phyloP scores from a whole-genome alignment of 768 basidiomycete genomes.

The Agaricus subrufescens region DNA sequence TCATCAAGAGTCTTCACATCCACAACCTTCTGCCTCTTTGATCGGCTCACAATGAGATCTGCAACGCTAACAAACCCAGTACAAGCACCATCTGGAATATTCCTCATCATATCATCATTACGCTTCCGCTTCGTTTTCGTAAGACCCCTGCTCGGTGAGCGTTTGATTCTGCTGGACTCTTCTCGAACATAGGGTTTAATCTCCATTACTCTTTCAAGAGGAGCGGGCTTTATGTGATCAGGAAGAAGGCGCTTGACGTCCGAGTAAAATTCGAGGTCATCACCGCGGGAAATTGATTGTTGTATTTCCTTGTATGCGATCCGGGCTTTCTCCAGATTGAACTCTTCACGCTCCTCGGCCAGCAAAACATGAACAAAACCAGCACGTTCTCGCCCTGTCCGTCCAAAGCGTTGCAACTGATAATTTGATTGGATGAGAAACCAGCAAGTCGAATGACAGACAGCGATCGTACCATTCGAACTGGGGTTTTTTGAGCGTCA shows the following conservation, averaged over 20 bases:
- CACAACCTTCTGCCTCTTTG: conserved; percentile 41
- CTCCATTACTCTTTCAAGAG: conserved; percentile 78
- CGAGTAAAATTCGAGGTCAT: conserved; percentile 86
- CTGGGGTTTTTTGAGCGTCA: conserved; percentile 93
- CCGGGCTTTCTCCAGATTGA: conserved; percentile 86
- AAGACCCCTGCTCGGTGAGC: conserved; percentile 9
- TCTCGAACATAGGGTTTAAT: conserved; percentile 69
- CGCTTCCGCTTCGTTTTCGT: conserved; percentile 59
- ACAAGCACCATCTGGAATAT: conserved; percentile 70
- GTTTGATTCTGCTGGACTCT: conserved; percentile 30
- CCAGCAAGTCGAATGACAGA: conserved; percentile 15
- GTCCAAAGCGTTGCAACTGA: conserved; percentile 92
- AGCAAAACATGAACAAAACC: conserved; percentile 91
- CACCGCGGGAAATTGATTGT: conserved; percentile 78
- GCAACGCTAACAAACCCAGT: conserved; percentile 69
- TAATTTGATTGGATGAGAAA: conserved; percentile 6
- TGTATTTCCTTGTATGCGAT: conserved; percentile 86
- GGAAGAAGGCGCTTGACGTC: conserved; percentile 89
- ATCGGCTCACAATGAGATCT: conserved; percentile 51
- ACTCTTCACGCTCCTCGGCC: conserved; percentile 86
- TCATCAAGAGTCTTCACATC: conserved; percentile 42
- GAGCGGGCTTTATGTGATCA: conserved; percentile 67
- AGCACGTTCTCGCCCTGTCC: conserved; percentile 89
- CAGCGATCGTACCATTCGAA: conserved; percentile 73
- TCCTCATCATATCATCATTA: conserved; percentile 60